Conservation (phyloP, 768 basidiomycete species). For the Termitomyces sp. region DNA sequence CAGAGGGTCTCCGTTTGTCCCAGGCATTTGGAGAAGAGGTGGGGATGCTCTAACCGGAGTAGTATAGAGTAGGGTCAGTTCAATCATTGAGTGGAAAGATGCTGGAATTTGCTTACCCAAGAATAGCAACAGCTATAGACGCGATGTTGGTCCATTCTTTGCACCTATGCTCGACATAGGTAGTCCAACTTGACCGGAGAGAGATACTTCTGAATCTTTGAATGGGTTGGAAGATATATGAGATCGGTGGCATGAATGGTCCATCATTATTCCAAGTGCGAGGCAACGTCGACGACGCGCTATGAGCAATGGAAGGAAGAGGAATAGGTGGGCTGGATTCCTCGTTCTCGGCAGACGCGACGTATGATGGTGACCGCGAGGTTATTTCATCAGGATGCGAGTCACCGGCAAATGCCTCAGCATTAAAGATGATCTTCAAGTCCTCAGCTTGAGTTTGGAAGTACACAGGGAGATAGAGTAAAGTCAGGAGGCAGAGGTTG, state of each 20-base stretch:
- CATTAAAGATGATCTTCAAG: background rate
- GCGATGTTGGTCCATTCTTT: background rate
- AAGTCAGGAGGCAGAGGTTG: background rate
- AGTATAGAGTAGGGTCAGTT: too few relatives aligned
- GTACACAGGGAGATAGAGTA: background rate
- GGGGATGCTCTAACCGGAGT: background rate
- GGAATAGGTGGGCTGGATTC: too few relatives aligned
- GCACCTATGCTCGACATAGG: background rate
- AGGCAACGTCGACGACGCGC: too few relatives aligned
- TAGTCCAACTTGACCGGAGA: background rate
- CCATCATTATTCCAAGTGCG: too few relatives aligned
- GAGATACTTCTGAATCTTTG: background rate
- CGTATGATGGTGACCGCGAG: background rate
- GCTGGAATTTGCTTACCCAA: background rate
- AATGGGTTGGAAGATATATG: background rate
- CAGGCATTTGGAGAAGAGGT: background rate
- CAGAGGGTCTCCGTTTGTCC: background rate
- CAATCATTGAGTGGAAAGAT: background rate
- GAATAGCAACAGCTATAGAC: background rate
- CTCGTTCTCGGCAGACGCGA: too few relatives aligned
- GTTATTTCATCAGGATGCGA: background rate
- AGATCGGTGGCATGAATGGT: background rate
- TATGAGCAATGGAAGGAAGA: too few relatives aligned
- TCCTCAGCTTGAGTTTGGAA: background rate
- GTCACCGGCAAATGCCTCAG: background rate